Conservation (phyloP, 345 rosid species). For the Litchi chinensis region DNA sequence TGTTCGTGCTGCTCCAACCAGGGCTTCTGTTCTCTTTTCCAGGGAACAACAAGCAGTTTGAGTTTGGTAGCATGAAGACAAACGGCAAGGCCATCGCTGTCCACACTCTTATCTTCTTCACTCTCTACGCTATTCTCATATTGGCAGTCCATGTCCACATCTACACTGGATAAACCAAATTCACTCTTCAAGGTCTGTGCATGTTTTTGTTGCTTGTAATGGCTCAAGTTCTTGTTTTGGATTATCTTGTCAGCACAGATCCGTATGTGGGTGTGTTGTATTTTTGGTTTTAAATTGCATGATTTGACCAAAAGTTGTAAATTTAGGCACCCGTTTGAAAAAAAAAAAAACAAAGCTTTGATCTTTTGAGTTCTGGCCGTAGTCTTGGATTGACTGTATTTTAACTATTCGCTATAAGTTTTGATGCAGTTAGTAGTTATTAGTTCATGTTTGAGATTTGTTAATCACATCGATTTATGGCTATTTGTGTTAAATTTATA, state of each 20-base stretch:
- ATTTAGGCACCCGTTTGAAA: not conserved
- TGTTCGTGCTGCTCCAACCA: constrained; percentile 83
- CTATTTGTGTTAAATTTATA: not conserved
- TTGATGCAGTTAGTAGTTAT: not conserved
- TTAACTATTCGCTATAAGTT: not conserved
- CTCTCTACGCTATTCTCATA: constrained; percentile 72
- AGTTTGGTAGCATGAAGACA: constrained; percentile 86
- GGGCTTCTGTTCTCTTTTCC: constrained; percentile 84
- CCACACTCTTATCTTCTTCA: constrained; percentile 86
- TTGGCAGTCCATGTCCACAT: constrained; percentile 81
- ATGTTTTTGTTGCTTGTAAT: not conserved
- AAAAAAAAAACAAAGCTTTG: too few species aligned
- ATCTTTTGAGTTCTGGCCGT: not conserved
- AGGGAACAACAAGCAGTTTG: constrained; percentile 57
- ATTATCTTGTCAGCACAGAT: constrained; percentile 4
- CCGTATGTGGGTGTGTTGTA: not conserved
- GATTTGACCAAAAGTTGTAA: not conserved
- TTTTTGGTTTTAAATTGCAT: not conserved
- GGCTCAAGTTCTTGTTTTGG: not conserved
- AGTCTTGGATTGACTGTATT: not conserved
- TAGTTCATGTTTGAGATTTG: not conserved
- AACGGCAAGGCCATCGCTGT: constrained; percentile 87
- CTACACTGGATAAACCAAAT: constrained; percentile 61
- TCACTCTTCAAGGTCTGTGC: constrained; percentile 8
- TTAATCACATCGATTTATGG: not conserved